Base-by-base conservation (phyloP, 2,329 filamentous ascomycete species). In the Fusarium secorum region DNA sequence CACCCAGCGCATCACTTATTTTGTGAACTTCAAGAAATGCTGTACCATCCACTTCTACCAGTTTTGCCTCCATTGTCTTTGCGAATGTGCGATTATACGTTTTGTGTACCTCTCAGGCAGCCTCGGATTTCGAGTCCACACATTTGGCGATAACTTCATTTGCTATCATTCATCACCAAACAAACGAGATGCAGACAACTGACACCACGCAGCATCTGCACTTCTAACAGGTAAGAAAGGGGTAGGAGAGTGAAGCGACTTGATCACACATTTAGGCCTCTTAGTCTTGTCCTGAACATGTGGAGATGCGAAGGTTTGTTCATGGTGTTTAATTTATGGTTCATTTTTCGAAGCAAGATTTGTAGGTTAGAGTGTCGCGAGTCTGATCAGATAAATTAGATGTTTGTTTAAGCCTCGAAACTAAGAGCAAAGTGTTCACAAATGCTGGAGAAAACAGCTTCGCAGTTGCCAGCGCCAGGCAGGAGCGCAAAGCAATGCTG, bases 41-140 rank as follows among this genome's bases (percentile, higher is more conserved):
- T 18, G 20, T 4, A 2, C 5, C 3, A 2, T 32, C n/a, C 15
- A 18, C 10, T 10, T 18, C 8, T 17, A 4, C 1, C 3, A 22
- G 0, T 0, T 15, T 24, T 24, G 5, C 5, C 1, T 36, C 7
- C 2, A 5, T 11, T 28, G 3, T 11, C 18, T n/a, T 20, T 17
- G 13, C 7, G 5, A 3, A 6, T 7, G 9, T 15, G 3, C 14
- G 5, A 2, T 35, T 3, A 5, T 49, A 1, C 17, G 20, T 26
- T 26, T 49, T 11, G 32, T 38, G 11, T 14, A 17, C 3, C 3
- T 15, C 6, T 7, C 9, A 35, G 11, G 3, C 2, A 33, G 36
- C 2, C 17, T 17, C 11, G 5, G 46, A 32, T 1, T 5, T 13
- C 5, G 11, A 4, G 4, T 48, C 20, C 13, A 51, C 17, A 3